phyloP scores from a whole-genome alignment of 306 rosid genomes.

The Boehmeria nivea region DNA sequence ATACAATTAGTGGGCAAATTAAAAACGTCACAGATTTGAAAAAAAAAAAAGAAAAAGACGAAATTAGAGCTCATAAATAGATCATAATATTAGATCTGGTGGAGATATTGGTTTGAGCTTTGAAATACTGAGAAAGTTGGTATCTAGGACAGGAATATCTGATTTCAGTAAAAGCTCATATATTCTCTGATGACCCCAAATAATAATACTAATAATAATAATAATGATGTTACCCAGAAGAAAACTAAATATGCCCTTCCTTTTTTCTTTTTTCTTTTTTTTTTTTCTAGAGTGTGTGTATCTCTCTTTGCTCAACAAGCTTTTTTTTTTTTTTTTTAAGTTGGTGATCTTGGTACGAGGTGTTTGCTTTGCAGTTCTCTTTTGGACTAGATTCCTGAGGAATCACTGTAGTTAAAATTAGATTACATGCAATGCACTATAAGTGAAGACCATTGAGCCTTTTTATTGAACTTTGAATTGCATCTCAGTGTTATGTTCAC shows the following conservation, averaged over 20 bases:
- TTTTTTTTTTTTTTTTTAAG: not conserved
- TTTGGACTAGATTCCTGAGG: not conserved
- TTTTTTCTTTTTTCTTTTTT: not conserved
- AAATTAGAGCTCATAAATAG: not conserved
- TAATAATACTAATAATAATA: too few relatives aligned
- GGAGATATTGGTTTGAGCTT: not conserved
- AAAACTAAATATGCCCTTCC: not conserved
- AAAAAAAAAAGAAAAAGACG: not conserved
- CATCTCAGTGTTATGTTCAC: too few relatives aligned
- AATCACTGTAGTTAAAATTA: too few relatives aligned
- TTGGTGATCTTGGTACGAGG: not conserved
- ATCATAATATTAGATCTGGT: not conserved
- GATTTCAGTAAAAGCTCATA: not conserved
- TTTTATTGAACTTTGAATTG: too few relatives aligned
- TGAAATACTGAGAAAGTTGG: not conserved
- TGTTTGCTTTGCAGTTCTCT: not conserved
- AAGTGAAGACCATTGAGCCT: too few relatives aligned
- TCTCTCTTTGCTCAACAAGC: not conserved
- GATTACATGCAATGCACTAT: not conserved
- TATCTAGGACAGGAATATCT: constrained; percentile 6
- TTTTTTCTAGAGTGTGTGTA: too few relatives aligned
- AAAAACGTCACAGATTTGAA: not conserved
- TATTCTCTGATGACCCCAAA: not conserved
- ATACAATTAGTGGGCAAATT: not conserved
- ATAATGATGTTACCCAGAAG: too few relatives aligned